These are phyloP conservation scores for Pelomyxa schiedti DNA, from an alignment of 78 protist genomes.

Conservation along the genomic window DNA sequence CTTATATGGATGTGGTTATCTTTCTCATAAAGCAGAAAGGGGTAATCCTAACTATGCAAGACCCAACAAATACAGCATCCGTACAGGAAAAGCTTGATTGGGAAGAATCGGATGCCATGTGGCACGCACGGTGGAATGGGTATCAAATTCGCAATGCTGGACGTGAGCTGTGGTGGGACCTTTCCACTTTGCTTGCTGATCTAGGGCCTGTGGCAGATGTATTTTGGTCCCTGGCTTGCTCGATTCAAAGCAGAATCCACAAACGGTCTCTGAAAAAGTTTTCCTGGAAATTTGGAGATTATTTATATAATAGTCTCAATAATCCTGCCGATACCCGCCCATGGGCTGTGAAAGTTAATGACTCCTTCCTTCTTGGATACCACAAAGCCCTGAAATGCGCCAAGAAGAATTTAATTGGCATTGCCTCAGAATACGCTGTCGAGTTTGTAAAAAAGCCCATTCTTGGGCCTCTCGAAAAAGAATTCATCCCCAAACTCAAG, in stretches of 20 bases:
- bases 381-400: neutral
- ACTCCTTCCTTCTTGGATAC: neutral
- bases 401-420: neutral
- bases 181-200: neutral
- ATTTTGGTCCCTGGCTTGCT: neutral
- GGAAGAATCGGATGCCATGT: neutral
- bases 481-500: too few relatives aligned
- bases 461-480: too few relatives aligned
- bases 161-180: neutral
- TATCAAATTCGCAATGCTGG: neutral
- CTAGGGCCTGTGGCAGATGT: neutral
- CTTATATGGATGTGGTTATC: neutral
- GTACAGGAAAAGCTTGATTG: neutral
- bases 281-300: neutral
- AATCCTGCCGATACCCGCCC: neutral
- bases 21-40: neutral
- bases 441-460: neutral
- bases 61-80: neutral
- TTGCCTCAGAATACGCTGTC: neutral
- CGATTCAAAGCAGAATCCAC: neutral
- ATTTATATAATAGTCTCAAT: neutral
- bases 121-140: neutral
- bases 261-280: neutral
- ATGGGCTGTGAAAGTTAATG: neutral
- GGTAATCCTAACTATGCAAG: neutral